A percentile compares a stretch with the other conserved stretches of the same genome.
Conservation (phyloP, 2,329 filamentous ascomycete species). For the Orbilia blumenaviensis region DNA sequence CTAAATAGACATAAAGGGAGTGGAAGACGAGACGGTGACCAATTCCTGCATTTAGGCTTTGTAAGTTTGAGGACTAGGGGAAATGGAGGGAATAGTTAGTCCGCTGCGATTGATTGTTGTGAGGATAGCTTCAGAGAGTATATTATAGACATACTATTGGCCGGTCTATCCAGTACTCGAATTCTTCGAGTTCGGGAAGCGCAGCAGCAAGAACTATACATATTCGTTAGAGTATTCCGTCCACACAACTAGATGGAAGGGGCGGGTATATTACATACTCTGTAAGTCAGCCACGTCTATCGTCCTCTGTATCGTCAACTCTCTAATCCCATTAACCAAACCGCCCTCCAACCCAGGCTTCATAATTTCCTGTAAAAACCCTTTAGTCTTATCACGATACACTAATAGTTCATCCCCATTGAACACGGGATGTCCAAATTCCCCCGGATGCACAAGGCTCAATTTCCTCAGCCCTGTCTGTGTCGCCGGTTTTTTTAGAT, state of each 20-base stretch:
- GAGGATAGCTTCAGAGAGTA: background rate
- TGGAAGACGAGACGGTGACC: conserved; percentile 10
- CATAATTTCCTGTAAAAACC: background rate
- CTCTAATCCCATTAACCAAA: background rate
- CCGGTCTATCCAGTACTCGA: conserved; percentile 18
- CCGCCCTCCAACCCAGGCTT: background rate
- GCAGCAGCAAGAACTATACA: background rate
- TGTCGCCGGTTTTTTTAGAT: background rate
- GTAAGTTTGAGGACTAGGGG: background rate
- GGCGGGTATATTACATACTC: background rate
- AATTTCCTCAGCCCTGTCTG: background rate
- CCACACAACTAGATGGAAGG: background rate
- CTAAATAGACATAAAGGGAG: conserved; percentile 5
- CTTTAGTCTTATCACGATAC: background rate
- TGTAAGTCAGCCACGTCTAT: conserved; percentile 14
- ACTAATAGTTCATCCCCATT: background rate
- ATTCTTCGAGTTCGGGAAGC: background rate
- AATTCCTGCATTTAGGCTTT: background rate
- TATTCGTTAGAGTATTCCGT: background rate
- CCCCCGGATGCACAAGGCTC: background rate
- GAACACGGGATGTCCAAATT: background rate
- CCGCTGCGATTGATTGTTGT: no score
- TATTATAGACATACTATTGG: background rate
- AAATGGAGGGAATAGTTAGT: background rate
- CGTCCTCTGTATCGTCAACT: background rate